Evolutionary conservation across 129 eudicot species (phyloP).

Genomic region (Flaveria brownii): DNA sequence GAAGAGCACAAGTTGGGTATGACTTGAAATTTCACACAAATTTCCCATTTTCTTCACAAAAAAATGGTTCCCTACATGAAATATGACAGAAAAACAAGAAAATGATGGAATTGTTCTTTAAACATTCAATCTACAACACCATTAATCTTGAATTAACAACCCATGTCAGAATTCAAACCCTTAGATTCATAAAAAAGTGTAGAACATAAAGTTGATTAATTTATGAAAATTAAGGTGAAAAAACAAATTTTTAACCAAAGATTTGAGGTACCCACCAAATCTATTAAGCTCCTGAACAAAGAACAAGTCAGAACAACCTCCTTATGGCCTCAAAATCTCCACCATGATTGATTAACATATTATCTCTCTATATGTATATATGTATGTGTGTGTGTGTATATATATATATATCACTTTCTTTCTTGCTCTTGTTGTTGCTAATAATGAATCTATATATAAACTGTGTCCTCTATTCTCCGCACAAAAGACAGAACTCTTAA

Average conservation of each 20-base stretch:
- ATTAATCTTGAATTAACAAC: slow-evolving; percentile 3
- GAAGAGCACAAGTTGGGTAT: slow-evolving; percentile 25
- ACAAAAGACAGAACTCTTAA: slow-evolving; percentile 39
- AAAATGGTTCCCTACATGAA: slow-evolving; percentile 8
- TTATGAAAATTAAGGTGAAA: slow-evolving; percentile 1
- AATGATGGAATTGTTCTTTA: background rate
- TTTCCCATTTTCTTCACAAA: background rate
- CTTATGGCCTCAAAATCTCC: slow-evolving; percentile 38
- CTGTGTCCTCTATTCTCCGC: slow-evolving; percentile 45
- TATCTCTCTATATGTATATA: background rate
- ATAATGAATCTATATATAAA: slow-evolving; percentile 25
- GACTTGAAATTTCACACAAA: slow-evolving; percentile 5
- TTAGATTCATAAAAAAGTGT: background rate
- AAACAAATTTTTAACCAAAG: slow-evolving; percentile 24
- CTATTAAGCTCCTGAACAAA: slow-evolving; percentile 18
- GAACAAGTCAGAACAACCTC: slow-evolving; percentile 35
- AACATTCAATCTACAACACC: background rate
- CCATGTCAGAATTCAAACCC: slow-evolving; percentile 12
- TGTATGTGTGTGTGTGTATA: background rate
- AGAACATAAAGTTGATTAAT: background rate
- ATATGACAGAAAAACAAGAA: slow-evolving; percentile 12
- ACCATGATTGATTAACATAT: slow-evolving; percentile 32
- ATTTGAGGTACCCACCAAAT: slow-evolving; percentile 45
- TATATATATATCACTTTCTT: slow-evolving; percentile 23
- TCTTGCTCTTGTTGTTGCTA: slow-evolving; percentile 38